Conservation (phyloP, 129 eudicot genomes). For the Logfia minima region DNA sequence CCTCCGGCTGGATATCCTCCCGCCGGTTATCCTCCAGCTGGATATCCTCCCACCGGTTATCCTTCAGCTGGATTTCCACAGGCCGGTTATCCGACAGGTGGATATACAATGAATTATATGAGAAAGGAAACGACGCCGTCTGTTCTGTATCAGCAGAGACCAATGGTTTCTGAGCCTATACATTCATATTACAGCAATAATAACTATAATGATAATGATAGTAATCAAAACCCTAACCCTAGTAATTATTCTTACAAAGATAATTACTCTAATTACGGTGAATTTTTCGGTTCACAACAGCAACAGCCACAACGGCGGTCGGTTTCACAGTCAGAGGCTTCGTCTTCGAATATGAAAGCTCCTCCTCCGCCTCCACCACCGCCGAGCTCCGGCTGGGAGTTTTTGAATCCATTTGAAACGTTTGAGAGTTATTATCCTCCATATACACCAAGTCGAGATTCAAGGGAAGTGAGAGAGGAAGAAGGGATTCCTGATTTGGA, state of each 20-base stretch:
- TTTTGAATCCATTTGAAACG: slow-evolving; percentile 72
- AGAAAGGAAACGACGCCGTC: slow-evolving; percentile 56
- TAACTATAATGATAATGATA: neutral
- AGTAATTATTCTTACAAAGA: slow-evolving; percentile 16
- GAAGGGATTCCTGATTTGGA: slow-evolving; percentile 98
- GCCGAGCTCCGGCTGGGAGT: slow-evolving; percentile 69
- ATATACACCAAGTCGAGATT: slow-evolving; percentile 69
- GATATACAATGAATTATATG: slow-evolving; percentile 67
- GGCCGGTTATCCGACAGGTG: slow-evolving; percentile 28
- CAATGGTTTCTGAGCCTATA: slow-evolving; percentile 49
- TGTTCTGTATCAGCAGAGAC: slow-evolving; percentile 68
- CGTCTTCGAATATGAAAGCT: slow-evolving; percentile 44
- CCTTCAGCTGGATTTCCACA: slow-evolving; percentile 21
- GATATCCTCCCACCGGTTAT: slow-evolving; percentile 20
- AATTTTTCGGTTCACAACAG: slow-evolving; percentile 36
- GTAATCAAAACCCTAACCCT: slow-evolving; percentile 32
- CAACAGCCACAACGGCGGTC: slow-evolving; percentile 26
- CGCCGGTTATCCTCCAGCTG: slow-evolving; percentile 20
- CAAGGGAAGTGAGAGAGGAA: slow-evolving; percentile 81
- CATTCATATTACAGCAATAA: slow-evolving; percentile 44
- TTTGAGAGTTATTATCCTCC: slow-evolving; percentile 59
- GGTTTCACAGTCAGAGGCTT: slow-evolving; percentile 17
- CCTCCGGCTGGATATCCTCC: slow-evolving; percentile 11
- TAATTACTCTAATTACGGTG: slow-evolving; percentile 48
- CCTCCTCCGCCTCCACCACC: slow-evolving; percentile 90